Percentiles rank a stretch among this genome's conserved stretches.
Evolutionary conservation across 2,329 filamentous ascomycete genomes (phyloP).

Genomic region (Fusarium illudens): DNA sequence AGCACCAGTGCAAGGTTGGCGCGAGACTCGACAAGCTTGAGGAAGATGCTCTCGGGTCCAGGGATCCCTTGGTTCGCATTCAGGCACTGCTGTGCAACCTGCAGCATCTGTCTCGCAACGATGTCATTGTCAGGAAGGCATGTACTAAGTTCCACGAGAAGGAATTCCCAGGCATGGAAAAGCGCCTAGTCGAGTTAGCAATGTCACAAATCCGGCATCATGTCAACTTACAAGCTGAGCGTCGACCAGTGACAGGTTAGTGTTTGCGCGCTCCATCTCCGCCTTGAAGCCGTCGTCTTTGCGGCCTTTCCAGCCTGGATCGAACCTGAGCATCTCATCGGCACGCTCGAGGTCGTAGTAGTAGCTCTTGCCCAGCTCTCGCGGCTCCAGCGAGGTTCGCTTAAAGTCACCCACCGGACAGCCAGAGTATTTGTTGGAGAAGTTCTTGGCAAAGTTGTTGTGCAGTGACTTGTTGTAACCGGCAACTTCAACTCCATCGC

Average conservation of each 20-base stretch:
- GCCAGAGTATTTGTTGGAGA: constrained; percentile 78
- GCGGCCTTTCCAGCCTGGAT: constrained; percentile 78
- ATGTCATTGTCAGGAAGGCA: constrained; percentile 61
- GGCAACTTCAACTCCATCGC: constrained; percentile 79
- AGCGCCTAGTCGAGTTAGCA: constrained; percentile 64
- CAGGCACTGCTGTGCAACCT: constrained; percentile 80
- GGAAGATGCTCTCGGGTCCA: constrained; percentile 82
- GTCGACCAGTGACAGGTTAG: constrained; percentile 91
- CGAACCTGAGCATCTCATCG: constrained; percentile 77
- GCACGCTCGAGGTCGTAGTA: constrained; percentile 86
- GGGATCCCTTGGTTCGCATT: constrained; percentile 76
- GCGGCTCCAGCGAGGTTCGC: constrained; percentile 71
- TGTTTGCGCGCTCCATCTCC: constrained; percentile 87
- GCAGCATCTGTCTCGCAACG: constrained; percentile 74
- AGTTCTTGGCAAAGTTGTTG: constrained; percentile 83
- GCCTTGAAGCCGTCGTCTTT: constrained; percentile 77
- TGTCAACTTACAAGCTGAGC: constrained; percentile 77
- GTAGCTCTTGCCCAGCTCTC: constrained; percentile 76
- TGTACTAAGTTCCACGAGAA: constrained; percentile 83
- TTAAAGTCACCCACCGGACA: constrained; percentile 83
- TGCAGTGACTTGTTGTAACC: constrained; percentile 91
- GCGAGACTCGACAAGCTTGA: constrained; percentile 76
- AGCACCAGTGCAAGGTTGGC: constrained; percentile 84
- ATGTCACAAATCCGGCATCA: constrained; percentile 37
- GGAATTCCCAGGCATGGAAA: constrained; percentile 87